Conservation (phyloP, 75 land plant species). For the Selaginella tamariscina region DNA sequence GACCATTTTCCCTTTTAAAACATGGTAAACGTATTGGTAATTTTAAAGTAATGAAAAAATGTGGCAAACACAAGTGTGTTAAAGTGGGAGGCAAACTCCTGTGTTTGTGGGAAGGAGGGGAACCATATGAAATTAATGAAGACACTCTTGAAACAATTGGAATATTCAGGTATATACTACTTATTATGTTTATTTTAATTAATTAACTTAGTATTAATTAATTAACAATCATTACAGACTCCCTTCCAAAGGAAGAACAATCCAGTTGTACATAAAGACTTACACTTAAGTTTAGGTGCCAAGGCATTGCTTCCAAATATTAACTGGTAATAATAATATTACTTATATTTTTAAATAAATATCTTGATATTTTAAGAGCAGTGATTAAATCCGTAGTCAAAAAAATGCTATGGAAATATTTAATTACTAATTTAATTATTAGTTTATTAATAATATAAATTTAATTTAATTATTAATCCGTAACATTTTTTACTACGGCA, state of each 20-base stretch:
- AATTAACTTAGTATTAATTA: not conserved
- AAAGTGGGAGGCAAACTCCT: constrained; percentile 43
- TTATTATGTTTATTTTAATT: not conserved
- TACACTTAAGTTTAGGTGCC: too few relatives aligned
- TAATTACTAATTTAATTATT: too few relatives aligned
- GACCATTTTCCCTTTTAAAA: constrained; percentile 62
- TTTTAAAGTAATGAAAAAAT: constrained; percentile 71
- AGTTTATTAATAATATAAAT: too few relatives aligned
- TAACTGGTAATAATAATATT: not conserved
- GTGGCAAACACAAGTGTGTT: constrained; percentile 72
- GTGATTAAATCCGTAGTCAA: too few relatives aligned
- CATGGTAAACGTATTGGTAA: constrained; percentile 49
- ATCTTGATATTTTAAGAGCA: too few relatives aligned
- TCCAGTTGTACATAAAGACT: too few relatives aligned
- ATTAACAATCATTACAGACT: not conserved
- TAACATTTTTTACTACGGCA: too few relatives aligned
- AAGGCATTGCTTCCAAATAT: constrained; percentile 6
- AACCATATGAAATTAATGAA: constrained; percentile 51
- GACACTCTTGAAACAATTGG: constrained; percentile 48
- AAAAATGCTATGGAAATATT: too few relatives aligned
- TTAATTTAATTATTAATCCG: too few relatives aligned
- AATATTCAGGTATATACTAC: constrained; percentile 18
- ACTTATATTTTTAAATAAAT: not conserved
- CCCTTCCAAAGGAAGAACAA: too few relatives aligned
- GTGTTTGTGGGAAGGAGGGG: constrained; percentile 79